Conservation (phyloP, 257 asterid species). For the Primulina eburnea region DNA sequence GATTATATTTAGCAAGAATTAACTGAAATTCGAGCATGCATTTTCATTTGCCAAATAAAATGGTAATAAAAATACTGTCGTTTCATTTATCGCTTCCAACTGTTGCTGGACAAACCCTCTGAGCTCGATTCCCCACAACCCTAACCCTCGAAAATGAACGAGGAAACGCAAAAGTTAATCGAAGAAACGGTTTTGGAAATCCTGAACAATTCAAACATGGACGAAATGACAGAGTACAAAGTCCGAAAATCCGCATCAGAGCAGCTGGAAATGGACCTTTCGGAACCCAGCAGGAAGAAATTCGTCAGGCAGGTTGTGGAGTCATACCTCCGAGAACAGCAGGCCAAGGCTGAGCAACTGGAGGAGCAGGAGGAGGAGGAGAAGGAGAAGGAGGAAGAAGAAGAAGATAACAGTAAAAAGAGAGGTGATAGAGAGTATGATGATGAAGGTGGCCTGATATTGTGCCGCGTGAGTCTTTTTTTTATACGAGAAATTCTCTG, state of each 20-base stretch:
- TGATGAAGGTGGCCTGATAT: constrained; percentile 80
- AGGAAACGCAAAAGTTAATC: constrained; percentile 51
- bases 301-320: constrained; percentile 71
- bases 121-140: neutral
- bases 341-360: constrained; percentile 36
- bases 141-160: constrained; percentile 40
- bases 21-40: too few species aligned
- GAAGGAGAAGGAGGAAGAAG: constrained; percentile 19
- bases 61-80: too few species aligned
- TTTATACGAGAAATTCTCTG: too few species aligned
- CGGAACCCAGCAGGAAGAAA: constrained; percentile 60
- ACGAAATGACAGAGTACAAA: constrained; percentile 74
- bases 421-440: constrained; percentile 63
- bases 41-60: too few species aligned
- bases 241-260: constrained; percentile 79
- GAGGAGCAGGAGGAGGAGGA: constrained; percentile 35
- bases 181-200: constrained; percentile 65
- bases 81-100: too few species aligned
- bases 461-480: constrained; percentile 64
- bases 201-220: constrained; percentile 64
- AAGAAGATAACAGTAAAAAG: constrained; percentile 22
- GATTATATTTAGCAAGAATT: too few species aligned
- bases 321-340: constrained; percentile 56
- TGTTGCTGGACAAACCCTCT: too few species aligned
- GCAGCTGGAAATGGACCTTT: constrained; percentile 64